phyloP scores from a whole-genome alignment of 225 moss, liverwort and hornwort species.

The Takakia lepidozioides region DNA sequence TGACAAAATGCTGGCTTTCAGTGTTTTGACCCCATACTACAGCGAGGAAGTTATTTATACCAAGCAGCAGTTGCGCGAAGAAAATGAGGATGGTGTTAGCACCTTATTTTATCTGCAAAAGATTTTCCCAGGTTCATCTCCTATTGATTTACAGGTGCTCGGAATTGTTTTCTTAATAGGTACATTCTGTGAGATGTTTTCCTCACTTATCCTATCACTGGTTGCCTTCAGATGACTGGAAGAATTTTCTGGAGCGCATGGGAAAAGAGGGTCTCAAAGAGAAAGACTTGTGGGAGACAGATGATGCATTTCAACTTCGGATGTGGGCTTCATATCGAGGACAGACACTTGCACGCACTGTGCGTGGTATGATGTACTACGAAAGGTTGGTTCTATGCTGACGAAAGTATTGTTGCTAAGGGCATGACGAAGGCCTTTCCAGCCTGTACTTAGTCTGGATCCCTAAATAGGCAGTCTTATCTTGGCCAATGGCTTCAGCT shows the following conservation, averaged over 20 bases:
- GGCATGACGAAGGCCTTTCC: too few relatives aligned
- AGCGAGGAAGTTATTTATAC: slow-evolving; percentile 81
- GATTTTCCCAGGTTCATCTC: slow-evolving; percentile 60
- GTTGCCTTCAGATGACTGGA: slow-evolving; percentile 77
- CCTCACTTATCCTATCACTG: not conserved
- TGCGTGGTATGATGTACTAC: slow-evolving; percentile 99
- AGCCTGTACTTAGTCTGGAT: too few relatives aligned
- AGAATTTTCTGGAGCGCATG: slow-evolving; percentile 68
- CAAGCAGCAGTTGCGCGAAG: slow-evolving; percentile 33
- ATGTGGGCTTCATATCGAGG: slow-evolving; percentile 98
- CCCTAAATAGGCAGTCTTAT: too few relatives aligned
- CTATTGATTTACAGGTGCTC: not conserved
- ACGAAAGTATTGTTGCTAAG: too few relatives aligned
- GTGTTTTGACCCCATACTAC: slow-evolving; percentile 97
- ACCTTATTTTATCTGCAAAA: slow-evolving; percentile 84
- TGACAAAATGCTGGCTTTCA: slow-evolving; percentile 89
- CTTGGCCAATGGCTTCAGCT: too few relatives aligned
- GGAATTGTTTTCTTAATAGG: too few relatives aligned
- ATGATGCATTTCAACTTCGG: slow-evolving; percentile 65
- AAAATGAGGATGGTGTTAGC: slow-evolving; percentile 86
- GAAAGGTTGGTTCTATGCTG: slow-evolving; percentile 71
- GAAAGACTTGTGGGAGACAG: slow-evolving; percentile 17
- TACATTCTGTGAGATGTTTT: too few relatives aligned
- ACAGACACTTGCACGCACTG: slow-evolving; percentile 95
- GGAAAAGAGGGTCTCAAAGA: slow-evolving; percentile 14